These are phyloP conservation scores for Areca catechu DNA, from an alignment of 176 grass and related monocot genomes.

Conservation along the genomic window DNA sequence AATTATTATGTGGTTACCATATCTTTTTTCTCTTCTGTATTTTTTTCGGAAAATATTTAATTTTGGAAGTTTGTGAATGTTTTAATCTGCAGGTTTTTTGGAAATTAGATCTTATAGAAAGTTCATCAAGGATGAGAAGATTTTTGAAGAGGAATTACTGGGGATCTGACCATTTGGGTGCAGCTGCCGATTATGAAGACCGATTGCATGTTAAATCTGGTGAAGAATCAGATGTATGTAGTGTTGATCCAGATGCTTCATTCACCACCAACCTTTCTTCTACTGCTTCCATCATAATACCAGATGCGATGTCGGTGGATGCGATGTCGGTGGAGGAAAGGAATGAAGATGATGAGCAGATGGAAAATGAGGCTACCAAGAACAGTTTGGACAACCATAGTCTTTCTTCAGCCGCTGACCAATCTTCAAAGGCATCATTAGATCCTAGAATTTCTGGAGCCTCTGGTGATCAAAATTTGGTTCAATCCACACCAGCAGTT, in stretches of 20 bases:
- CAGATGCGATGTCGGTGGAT: conserved; percentile 81
- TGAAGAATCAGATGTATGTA: conserved; percentile 33
- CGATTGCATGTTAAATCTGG: conserved; percentile 40
- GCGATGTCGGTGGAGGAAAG: conserved; percentile 79
- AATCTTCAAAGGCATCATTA: conserved; percentile 47
- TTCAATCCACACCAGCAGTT: conserved; percentile 46
- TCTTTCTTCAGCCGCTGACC: conserved; percentile 36
- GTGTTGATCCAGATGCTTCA: conserved; percentile 35
- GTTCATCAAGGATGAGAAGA: conserved; percentile 97
- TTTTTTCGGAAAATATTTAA: not conserved
- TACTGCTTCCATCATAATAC: conserved; percentile 65
- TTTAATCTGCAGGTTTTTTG: conserved; percentile 53
- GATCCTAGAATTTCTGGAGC: conserved; percentile 55
- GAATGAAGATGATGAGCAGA: conserved; percentile 67
- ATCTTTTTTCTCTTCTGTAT: not conserved
- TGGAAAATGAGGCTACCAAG: conserved; percentile 40
- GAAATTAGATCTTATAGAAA: conserved; percentile 93
- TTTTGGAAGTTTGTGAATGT: not conserved
- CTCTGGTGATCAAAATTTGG: conserved; percentile 63
- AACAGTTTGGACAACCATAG: conserved; percentile 47
- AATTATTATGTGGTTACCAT: not conserved
- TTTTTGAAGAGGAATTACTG: conserved; percentile 94
- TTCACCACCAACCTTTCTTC: conserved; percentile 46
- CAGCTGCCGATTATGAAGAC: conserved; percentile 88
- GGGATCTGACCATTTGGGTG: conserved; percentile 86